Percentiles rank a stretch among this genome's conserved stretches.
Evolutionary conservation across 768 basidiomycete genomes (phyloP).

Genomic region (Termitomyces sp.): DNA sequence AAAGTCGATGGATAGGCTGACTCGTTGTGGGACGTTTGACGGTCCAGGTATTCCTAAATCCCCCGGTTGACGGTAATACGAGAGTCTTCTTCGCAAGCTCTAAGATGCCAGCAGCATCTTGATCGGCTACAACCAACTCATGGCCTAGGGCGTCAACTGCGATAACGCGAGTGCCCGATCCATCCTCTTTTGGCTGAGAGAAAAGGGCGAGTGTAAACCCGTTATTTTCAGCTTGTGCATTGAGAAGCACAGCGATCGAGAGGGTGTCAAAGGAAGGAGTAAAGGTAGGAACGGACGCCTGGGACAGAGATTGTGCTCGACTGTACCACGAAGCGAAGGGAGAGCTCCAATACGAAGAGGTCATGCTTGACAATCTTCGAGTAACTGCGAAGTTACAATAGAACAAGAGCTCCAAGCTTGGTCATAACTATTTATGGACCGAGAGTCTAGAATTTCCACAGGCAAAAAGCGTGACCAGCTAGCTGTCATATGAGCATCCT

Average conservation of each 20-base stretch:
- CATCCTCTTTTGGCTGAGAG: constrained; percentile 11
- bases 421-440: no score
- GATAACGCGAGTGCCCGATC: constrained; percentile 15
- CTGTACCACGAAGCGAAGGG: constrained; percentile 28
- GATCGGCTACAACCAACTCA: constrained; percentile 23
- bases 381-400: constrained; percentile 2
- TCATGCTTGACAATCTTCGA: background rate
- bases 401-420: constrained; percentile 7
- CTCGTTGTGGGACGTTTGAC: constrained; percentile 29
- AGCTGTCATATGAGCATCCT: no score
- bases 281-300: constrained; percentile 16
- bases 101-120: constrained; percentile 28
- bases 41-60: constrained; percentile 35
- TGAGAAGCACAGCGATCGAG: constrained; percentile 31
- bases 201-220: constrained; percentile 39
- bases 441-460: no score
- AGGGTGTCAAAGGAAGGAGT: constrained; percentile 27
- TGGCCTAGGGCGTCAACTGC: constrained; percentile 33
- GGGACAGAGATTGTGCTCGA: constrained; percentile 22
- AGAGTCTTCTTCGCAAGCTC: constrained; percentile 21
- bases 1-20: constrained; percentile 34
- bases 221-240: constrained; percentile 31
- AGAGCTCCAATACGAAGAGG: constrained; percentile 19
- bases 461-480: no score
- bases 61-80: constrained; percentile 25